phyloP scores from a whole-genome alignment of 139 green algal species.

The Coccomyxa sp. region DNA sequence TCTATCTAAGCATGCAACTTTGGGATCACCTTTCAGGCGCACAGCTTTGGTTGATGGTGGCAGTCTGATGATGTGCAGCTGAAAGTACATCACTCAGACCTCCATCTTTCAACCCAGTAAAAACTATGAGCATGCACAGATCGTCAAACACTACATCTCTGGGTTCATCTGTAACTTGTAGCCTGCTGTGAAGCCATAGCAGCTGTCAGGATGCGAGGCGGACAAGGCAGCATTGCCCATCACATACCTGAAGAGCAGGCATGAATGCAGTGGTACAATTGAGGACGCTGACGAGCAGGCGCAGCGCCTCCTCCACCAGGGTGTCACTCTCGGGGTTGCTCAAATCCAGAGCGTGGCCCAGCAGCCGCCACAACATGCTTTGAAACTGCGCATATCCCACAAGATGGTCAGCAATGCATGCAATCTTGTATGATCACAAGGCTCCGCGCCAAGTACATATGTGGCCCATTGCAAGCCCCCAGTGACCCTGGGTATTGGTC shows the following conservation, averaged over 20 bases:
- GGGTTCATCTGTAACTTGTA: background rate
- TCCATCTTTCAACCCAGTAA: background rate
- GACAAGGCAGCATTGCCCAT: background rate
- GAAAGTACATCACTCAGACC: background rate
- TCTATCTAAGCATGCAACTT: too few species aligned
- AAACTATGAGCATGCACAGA: background rate
- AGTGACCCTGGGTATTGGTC: background rate
- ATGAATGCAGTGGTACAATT: conserved; percentile 16
- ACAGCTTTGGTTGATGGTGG: background rate
- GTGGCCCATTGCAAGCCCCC: background rate
- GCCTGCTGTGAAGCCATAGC: background rate
- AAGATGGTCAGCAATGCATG: background rate
- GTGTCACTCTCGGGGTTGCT: conserved; percentile 42
- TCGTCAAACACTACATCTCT: background rate
- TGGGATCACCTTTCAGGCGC: background rate
- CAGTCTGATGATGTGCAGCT: background rate
- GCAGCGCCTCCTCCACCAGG: conserved; percentile 57
- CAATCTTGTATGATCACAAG: conserved; percentile 16
- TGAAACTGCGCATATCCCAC: conserved; percentile 37
- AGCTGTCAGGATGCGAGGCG: background rate
- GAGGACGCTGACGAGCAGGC: conserved; percentile 29
- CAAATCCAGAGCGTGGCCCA: conserved; percentile 46
- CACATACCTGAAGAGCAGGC: conserved; percentile 1
- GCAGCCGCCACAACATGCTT: conserved; percentile 59
- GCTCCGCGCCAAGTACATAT: background rate